phyloP scores from a whole-genome alignment of 2,329 filamentous ascomycete genomes.

The Fusarium anthophilum region DNA sequence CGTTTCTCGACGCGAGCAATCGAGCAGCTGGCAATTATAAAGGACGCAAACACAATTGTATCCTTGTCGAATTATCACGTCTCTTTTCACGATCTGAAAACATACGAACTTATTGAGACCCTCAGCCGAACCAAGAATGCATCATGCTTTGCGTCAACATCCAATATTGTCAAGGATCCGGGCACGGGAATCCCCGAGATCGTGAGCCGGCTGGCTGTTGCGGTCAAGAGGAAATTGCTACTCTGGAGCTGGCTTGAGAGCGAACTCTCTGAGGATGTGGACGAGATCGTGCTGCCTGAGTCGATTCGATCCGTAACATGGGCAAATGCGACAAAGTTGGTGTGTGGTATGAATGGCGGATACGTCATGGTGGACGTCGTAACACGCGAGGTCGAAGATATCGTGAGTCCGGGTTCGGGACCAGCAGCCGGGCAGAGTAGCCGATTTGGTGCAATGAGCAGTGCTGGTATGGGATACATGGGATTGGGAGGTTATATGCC shows the following conservation, averaged over 20 bases:
- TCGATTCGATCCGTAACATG: constrained; percentile 90
- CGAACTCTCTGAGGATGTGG: constrained; percentile 78
- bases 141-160: constrained; percentile 89
- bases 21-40: constrained; percentile 94
- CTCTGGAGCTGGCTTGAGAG: constrained; percentile 97
- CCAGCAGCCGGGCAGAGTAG: constrained; percentile 71
- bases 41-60: constrained; percentile 90
- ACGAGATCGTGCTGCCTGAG: constrained; percentile 82
- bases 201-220: constrained; percentile 89
- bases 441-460: constrained; percentile 84
- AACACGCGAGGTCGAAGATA: constrained; percentile 77
- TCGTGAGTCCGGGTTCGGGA: constrained; percentile 79
- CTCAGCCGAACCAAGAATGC: constrained; percentile 88
- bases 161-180: constrained; percentile 91
- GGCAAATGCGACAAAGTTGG: constrained; percentile 85
- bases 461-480: constrained; percentile 95
- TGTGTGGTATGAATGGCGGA: constrained; percentile 90
- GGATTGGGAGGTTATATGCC: constrained; percentile 92
- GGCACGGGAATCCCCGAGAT: constrained; percentile 91
- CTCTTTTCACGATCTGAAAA: constrained; percentile 88
- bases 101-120: constrained; percentile 82
- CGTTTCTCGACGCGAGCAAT: constrained; percentile 91
- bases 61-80: constrained; percentile 91
- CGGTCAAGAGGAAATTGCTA: constrained; percentile 88
- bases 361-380: constrained; percentile 90